phyloP scores from a whole-genome alignment of 2,329 filamentous ascomycete genomes.

The Aspergillus quadrilineatus region DNA sequence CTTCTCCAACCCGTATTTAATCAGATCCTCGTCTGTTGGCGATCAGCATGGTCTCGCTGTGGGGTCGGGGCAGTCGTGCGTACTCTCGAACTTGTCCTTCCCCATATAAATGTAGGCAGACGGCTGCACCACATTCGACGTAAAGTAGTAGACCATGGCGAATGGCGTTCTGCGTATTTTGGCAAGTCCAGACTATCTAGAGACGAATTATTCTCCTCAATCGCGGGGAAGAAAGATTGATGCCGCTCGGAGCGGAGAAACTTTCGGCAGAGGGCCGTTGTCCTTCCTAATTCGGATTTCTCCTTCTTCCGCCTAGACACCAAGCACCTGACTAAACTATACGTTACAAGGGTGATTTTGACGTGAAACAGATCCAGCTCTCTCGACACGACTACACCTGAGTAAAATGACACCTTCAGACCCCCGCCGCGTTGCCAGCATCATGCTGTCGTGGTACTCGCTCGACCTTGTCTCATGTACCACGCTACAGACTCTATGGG shows the following conservation, averaged over 20 bases:
- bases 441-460: constrained; percentile 30
- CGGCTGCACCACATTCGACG: constrained; percentile 77
- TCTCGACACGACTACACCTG: too few relatives aligned
- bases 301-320: background rate
- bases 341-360: too few relatives aligned
- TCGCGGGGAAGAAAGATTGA: background rate
- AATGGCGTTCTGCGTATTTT: background rate
- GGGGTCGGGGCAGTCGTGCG: constrained; percentile 29
- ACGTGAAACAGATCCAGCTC: too few relatives aligned
- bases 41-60: constrained; percentile 16
- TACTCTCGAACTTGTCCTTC: constrained; percentile 99
- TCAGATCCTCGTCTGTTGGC: constrained; percentile 85
- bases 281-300: constrained; percentile 4
- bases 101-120: constrained; percentile 90
- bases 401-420: background rate
- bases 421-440: constrained; percentile 26
- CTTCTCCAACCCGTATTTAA: constrained; percentile 89
- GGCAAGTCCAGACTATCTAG: background rate
- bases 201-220: too few relatives aligned
- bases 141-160: constrained; percentile 89
- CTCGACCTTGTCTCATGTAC: constrained; percentile 30
- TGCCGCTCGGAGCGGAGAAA: constrained; percentile 11
- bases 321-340: too few relatives aligned
- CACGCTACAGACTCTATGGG: constrained; percentile 47
- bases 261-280: background rate